Evolutionary conservation across 2,329 filamentous ascomycete species (phyloP).

Genomic region (Epichloe uncinata): DNA sequence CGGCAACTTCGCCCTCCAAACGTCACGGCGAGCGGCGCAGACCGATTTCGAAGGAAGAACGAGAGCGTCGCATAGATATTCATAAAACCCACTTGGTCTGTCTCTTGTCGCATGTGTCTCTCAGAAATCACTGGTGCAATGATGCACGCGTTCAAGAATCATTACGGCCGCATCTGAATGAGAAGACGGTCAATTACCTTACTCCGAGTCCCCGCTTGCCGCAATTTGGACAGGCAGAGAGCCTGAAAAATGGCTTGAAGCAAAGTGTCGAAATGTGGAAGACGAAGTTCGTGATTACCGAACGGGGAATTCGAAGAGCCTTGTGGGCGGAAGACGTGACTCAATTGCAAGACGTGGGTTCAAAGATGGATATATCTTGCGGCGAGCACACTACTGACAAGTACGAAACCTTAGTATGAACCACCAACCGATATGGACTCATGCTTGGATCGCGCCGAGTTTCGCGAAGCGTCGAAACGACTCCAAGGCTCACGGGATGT

Average conservation of each 20-base stretch:
- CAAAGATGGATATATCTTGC: not conserved
- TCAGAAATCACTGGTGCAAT: constrained; percentile 84
- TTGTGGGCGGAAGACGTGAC: constrained; percentile 61
- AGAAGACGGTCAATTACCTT: constrained; percentile 52
- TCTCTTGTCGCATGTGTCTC: constrained; percentile 61
- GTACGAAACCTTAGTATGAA: constrained; percentile 31
- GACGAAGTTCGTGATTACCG: constrained; percentile 55
- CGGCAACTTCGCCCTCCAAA: constrained; percentile 18
- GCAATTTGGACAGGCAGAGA: constrained; percentile 64
- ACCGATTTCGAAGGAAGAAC: constrained; percentile 40
- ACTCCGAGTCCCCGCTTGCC: constrained; percentile 53
- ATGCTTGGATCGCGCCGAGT: constrained; percentile 57
- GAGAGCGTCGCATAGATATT: constrained; percentile 50
- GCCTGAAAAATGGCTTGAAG: constrained; percentile 66
- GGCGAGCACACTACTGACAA: not conserved
- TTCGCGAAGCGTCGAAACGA: constrained; percentile 52
- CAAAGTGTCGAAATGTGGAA: constrained; percentile 55
- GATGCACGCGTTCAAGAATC: constrained; percentile 51
- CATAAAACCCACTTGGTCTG: constrained; percentile 82
- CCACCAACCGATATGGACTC: constrained; percentile 52
- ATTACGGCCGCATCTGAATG: constrained; percentile 51
- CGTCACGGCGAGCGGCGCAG: constrained; percentile 30
- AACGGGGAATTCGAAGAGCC: constrained; percentile 54
- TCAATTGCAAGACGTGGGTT: constrained; percentile 42
- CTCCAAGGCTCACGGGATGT: constrained; percentile 77